Base-by-base conservation (phyloP, 306 rosid genomes). In the Trichosanthes truncata region DNA sequence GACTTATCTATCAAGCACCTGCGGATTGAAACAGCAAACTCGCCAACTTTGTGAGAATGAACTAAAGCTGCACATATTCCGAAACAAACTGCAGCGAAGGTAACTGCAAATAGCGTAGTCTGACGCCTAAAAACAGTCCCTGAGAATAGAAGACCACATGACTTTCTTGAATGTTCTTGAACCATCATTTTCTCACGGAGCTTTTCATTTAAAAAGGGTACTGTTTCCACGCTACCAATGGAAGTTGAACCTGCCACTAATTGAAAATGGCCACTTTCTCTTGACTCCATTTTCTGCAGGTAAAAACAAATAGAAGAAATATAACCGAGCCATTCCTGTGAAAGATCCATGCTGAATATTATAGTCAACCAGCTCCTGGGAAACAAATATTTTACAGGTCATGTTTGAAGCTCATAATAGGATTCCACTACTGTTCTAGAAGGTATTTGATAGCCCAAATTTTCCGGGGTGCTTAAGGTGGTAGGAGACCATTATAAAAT, bases 1-100 rank as follows among this genome's bases (percentile, higher is more conserved):
- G 74, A 14, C 33, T 83, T 78, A 83, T 84, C 85, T 26, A 91
- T 87, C 89, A 96, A 80, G 82, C 99, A 91, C 86, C 97, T 84
- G 80, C 98, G 91, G 29, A 96, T 87, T 8, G 98, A 81, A 62
- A 90, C 87, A 5, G 98, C 94, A 7, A 96, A 86, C 76, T 93
- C 87, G 46, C 88, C 82, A 46, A 91, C 96, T 88, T 84, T 84
- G 83, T 87, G 94, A 65, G 87, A 93, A 87, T 96, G 99, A 79
- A 91, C 85, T 65, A 91, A 23, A 15, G 86, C 92, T 2, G 94
- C 90, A 74, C 99, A 93, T 51, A 93, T 59, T 33, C 90, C 97
- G 55, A 93, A 78, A 84, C 99, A 96, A 60, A 96, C 81, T 35
- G 94, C 89, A 10, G 82, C 86, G 2, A 85, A 84, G 80, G 86